These are phyloP conservation scores for Psilocybe cyanescens DNA, from an alignment of 768 basidiomycete species.

Conservation along the genomic window DNA sequence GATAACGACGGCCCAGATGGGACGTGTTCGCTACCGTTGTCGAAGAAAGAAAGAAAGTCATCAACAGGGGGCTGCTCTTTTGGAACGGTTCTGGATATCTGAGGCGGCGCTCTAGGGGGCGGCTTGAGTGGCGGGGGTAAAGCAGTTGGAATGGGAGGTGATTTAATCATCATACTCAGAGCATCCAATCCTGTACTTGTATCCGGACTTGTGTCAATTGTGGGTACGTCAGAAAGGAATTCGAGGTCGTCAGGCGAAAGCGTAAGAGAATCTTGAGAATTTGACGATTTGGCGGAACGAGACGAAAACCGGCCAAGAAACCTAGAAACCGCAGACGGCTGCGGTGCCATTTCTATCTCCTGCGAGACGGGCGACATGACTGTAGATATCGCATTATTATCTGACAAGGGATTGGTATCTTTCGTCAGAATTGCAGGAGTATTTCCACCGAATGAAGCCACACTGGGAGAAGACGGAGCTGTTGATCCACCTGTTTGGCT, in stretches of 20 bases:
- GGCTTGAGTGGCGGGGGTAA: slow-evolving; percentile 53
- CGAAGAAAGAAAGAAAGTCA: slow-evolving; percentile 34
- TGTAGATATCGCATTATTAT: not conserved
- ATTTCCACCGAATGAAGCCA: slow-evolving; percentile 13
- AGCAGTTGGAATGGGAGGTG: slow-evolving; percentile 43
- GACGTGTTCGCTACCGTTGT: slow-evolving; percentile 3
- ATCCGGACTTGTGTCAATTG: slow-evolving; percentile 51
- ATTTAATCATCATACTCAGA: slow-evolving; percentile 44
- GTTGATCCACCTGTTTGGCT: slow-evolving; percentile 2
- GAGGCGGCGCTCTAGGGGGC: slow-evolving; percentile 41
- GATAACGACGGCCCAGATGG: slow-evolving; percentile 7
- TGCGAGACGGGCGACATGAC: slow-evolving; percentile 5
- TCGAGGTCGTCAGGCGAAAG: slow-evolving; percentile 83
- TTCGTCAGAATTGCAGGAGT: slow-evolving; percentile 16
- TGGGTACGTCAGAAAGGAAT: slow-evolving; percentile 74
- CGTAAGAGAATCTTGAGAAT: slow-evolving; percentile 58
- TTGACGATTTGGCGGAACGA: slow-evolving; percentile 31
- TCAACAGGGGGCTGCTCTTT: slow-evolving; percentile 14
- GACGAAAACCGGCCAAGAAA: slow-evolving; percentile 81
- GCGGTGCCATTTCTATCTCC: slow-evolving; percentile 28
- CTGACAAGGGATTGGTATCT: slow-evolving; percentile 5
- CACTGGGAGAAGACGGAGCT: slow-evolving; percentile 14
- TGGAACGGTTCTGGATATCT: slow-evolving; percentile 20
- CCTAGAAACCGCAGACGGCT: slow-evolving; percentile 78
- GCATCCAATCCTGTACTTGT: slow-evolving; percentile 36